Percentiles rank a stretch among this genome's conserved stretches.
phyloP scores from a whole-genome alignment of 805 yeast genomes.

The Wickerhamomyces silvicola region DNA sequence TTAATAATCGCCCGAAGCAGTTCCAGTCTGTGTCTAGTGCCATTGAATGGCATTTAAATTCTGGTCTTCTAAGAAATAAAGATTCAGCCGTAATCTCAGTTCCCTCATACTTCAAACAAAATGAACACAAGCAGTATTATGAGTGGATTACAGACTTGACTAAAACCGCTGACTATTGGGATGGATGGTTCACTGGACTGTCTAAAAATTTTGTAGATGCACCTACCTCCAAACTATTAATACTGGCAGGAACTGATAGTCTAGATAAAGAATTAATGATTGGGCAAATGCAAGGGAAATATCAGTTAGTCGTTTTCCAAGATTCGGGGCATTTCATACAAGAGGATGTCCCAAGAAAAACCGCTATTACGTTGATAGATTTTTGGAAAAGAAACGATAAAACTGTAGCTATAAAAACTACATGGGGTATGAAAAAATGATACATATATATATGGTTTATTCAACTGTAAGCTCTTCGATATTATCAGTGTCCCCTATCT shows the following conservation, averaged over 20 bases:
- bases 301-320: slow-evolving; percentile 77
- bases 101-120: slow-evolving; percentile 49
- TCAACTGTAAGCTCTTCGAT: slow-evolving; percentile 42
- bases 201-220: slow-evolving; percentile 46
- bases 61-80: slow-evolving; percentile 43
- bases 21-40: slow-evolving; percentile 55
- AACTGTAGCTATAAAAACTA: slow-evolving; percentile 28
- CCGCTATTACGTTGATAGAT: slow-evolving; percentile 47
- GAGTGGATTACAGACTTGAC: slow-evolving; percentile 63
- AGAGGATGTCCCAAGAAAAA: slow-evolving; percentile 75
- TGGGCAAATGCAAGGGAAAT: slow-evolving; percentile 98
- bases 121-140: slow-evolving; percentile 19
- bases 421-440: slow-evolving; percentile 28
- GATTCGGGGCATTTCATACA: slow-evolving; percentile 93
- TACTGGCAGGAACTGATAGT: slow-evolving; percentile 85
- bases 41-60: slow-evolving; percentile 73
- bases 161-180: slow-evolving; percentile 67
- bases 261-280: slow-evolving; percentile 80
- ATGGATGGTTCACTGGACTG: slow-evolving; percentile 70
- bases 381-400: slow-evolving; percentile 38
- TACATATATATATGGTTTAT: slow-evolving; percentile 10
- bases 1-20: slow-evolving; percentile 53
- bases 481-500: slow-evolving; percentile 29
- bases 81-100: slow-evolving; percentile 72
- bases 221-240: slow-evolving; percentile 59